Evolutionary conservation across 805 yeast genomes (phyloP).

Genomic region (Kluyveromyces wickerhamii): DNA sequence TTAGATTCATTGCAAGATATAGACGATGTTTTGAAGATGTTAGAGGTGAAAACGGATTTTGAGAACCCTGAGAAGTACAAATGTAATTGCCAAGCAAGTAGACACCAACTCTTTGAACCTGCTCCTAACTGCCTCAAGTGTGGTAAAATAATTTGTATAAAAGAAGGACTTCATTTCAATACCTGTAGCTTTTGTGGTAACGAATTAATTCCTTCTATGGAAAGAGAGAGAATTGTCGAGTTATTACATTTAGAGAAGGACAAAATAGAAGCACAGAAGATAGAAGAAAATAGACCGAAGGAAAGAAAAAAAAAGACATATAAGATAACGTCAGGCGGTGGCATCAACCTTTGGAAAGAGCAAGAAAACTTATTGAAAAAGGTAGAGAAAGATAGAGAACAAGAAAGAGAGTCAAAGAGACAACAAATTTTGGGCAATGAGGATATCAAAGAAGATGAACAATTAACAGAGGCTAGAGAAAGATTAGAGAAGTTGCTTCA

Average conservation of each 20-base stretch:
- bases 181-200: slow-evolving; percentile 81
- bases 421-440: slow-evolving; percentile 25
- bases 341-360: slow-evolving; percentile 56
- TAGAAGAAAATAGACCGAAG: slow-evolving; percentile 13
- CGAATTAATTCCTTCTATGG: slow-evolving; percentile 55
- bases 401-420: slow-evolving; percentile 28
- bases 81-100: slow-evolving; percentile 80
- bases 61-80: slow-evolving; percentile 20
- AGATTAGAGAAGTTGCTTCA: slow-evolving; percentile 64
- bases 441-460: slow-evolving; percentile 36
- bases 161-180: slow-evolving; percentile 68
- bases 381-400: slow-evolving; percentile 42
- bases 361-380: slow-evolving; percentile 58
- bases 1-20: slow-evolving; percentile 55
- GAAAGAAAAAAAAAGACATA: slow-evolving; percentile 31
- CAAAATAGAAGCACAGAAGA: slow-evolving; percentile 28
- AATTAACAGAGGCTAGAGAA: slow-evolving; percentile 59
- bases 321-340: slow-evolving; percentile 52
- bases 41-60: slow-evolving; percentile 34
- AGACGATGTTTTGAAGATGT: slow-evolving; percentile 49
- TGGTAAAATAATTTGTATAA: slow-evolving; percentile 85
- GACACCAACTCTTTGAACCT: slow-evolving; percentile 80
- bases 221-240: slow-evolving; percentile 47
- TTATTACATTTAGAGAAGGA: slow-evolving; percentile 48
- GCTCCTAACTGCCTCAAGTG: slow-evolving; percentile 93